Conservation (phyloP, 176 grass and related monocot genomes). For the Oropetium thomaeum region DNA sequence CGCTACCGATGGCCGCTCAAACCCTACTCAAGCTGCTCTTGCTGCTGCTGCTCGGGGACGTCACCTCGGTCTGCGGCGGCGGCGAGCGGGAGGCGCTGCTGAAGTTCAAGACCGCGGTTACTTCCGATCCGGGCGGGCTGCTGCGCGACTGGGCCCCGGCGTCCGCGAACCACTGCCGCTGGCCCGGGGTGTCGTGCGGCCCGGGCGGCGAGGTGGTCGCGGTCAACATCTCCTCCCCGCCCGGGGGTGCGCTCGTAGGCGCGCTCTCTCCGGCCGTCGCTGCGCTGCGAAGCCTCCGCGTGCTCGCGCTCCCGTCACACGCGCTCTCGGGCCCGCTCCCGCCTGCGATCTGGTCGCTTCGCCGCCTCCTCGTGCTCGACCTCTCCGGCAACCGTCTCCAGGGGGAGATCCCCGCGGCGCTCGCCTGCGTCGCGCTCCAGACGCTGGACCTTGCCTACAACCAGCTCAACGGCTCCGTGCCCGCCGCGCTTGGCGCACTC, state of each 20-base stretch:
- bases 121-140: slow-evolving; percentile 46
- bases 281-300: slow-evolving; percentile 45
- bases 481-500: slow-evolving; percentile 40
- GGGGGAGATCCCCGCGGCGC: slow-evolving; percentile 63
- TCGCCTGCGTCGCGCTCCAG: slow-evolving; percentile 54
- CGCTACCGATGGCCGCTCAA: slow-evolving; percentile 25
- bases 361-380: slow-evolving; percentile 51
- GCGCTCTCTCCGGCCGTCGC: slow-evolving; percentile 59
- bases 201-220: slow-evolving; percentile 43
- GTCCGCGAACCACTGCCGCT: slow-evolving; percentile 53
- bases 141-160: slow-evolving; percentile 50
- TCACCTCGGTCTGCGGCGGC: not conserved
- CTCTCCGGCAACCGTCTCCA: slow-evolving; percentile 62
- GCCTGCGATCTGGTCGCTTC: slow-evolving; percentile 48
- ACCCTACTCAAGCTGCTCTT: slow-evolving; percentile 13
- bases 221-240: slow-evolving; percentile 56
- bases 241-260: slow-evolving; percentile 47
- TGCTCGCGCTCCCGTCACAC: slow-evolving; percentile 55
- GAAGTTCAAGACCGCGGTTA: slow-evolving; percentile 56
- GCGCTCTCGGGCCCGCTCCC: slow-evolving; percentile 54
- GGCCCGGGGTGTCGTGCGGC: slow-evolving; percentile 70
- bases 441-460: slow-evolving; percentile 81
- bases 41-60: slow-evolving; percentile 13
- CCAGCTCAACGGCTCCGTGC: slow-evolving; percentile 69
- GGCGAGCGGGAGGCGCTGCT: slow-evolving; percentile 55